Evolutionary conservation across 306 rosid species (phyloP), one percentile per base, ranked within the genome.

Genomic region (Castanea crenata): DNA sequence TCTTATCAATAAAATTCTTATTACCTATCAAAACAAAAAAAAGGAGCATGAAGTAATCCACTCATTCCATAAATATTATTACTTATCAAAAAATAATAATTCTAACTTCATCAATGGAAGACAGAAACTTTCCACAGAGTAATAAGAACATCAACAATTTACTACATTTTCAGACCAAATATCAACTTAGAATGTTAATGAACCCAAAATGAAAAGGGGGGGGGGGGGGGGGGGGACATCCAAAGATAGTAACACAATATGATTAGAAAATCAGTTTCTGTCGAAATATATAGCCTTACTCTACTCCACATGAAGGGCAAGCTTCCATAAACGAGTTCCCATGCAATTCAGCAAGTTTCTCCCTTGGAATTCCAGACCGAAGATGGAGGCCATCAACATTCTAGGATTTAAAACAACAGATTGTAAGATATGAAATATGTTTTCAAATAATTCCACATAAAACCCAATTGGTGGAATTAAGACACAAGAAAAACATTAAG

Each of bases 361-460:
- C 96, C 90, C 99, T 89, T 59, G 98, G 96, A 76, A 93, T 91
- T 79, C 99, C 99, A 41, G 98, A 95, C 75, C 99, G 96, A 84
- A 93, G 98, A 85, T 95, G 99, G 71, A 95, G 99, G 71, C 99
- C 99, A 73, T 95, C 99, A 79, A 95, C 96, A 86, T 95, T 95
- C 99, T 95, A 80, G 79, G 86, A 92, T 75, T 71, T 65, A 83
- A 71, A 81, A 82, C 41, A 55, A 79, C 51, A 18, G 29, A 32
- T 74, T 29, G 77, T 34, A 59, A 74, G 79, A 58, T 71, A 78
- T 44, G 69, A 46, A 19, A 69, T 19, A 67, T 16, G 51, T 34
- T 59, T 59, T 59, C 23, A 59, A 59, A 59, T 59, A 59, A 11
- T 13, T 27, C 65, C 23, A 10, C 31, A 21, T 59, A 49, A 49